These are phyloP conservation scores for Xylariaceae sp. DNA, from an alignment of 2,329 filamentous ascomycete species.

Conservation along the genomic window DNA sequence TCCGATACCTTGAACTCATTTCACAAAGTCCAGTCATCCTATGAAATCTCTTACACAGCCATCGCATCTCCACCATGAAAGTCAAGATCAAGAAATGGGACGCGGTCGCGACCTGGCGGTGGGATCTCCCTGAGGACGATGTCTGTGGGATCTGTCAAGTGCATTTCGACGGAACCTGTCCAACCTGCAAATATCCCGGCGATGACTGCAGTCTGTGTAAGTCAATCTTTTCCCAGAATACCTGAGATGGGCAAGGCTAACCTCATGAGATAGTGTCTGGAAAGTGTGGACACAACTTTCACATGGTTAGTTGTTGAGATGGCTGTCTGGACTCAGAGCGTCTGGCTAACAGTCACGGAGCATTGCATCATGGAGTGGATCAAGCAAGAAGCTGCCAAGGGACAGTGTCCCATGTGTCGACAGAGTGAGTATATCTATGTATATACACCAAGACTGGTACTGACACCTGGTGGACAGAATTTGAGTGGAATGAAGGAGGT, in stretches of 20 bases:
- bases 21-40: too few species aligned
- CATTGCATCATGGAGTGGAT: conserved; percentile 97
- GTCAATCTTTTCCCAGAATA: conserved; percentile 32
- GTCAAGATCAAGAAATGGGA: conserved; percentile 93
- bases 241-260: not conserved
- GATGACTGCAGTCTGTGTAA: conserved; percentile 90
- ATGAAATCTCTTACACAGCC: too few species aligned
- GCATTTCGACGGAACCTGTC: conserved; percentile 95
- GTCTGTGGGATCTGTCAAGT: conserved; percentile 98
- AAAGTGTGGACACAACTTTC: conserved; percentile 96
- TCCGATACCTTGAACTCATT: too few species aligned
- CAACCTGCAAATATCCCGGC: conserved; percentile 95
- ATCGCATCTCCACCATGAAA: conserved; percentile 64
- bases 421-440: conserved; percentile 62
- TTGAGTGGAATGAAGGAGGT: conserved; percentile 30
- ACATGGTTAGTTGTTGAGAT: conserved; percentile 66
- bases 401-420: conserved; percentile 96
- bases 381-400: conserved; percentile 87
- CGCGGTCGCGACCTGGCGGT: conserved; percentile 92
- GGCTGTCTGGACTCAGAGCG: too few species aligned
- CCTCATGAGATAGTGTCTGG: conserved; percentile 67
- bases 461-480: conserved; percentile 23
- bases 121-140: conserved; percentile 96
- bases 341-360: conserved; percentile 43
- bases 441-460: conserved; percentile 2